phyloP scores from a whole-genome alignment of 192 early-diverging fungal genomes.

The Obelidium mucronatum region DNA sequence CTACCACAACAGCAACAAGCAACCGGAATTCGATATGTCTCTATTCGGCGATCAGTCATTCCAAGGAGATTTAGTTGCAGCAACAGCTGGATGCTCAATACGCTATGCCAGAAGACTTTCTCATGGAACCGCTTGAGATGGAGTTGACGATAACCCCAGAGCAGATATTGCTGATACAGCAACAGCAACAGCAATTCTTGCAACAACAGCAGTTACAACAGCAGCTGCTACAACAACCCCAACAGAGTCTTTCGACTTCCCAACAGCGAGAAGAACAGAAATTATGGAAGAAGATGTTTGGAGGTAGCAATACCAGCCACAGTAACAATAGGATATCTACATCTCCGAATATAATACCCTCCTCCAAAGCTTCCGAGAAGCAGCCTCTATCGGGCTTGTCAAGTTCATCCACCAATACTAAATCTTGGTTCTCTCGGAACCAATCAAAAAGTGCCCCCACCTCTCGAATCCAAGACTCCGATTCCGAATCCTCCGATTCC shows the following conservation, averaged over 20 bases:
- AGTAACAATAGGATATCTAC: not conserved
- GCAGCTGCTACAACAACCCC: not conserved
- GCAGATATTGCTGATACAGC: not conserved
- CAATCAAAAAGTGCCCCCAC: too few relatives aligned
- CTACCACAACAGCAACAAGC: not conserved
- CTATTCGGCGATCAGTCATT: too few relatives aligned
- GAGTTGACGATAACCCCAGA: not conserved
- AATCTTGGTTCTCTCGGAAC: not conserved
- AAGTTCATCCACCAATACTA: not conserved
- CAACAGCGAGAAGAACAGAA: not conserved
- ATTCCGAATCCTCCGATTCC: not conserved
- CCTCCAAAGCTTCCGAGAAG: too few relatives aligned
- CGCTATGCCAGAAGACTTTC: not conserved
- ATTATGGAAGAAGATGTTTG: not conserved
- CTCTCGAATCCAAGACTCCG: too few relatives aligned
- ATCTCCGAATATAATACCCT: not conserved
- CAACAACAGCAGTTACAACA: not conserved
- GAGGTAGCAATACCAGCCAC: not conserved
- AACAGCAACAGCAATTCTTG: conserved; percentile 7
- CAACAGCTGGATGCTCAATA: not conserved
- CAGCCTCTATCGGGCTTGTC: too few relatives aligned
- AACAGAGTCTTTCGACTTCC: too few relatives aligned
- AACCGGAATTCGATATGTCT: too few relatives aligned
- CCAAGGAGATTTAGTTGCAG: not conserved
- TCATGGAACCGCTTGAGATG: not conserved